These are phyloP conservation scores for Carallia brachiata DNA, from an alignment of 345 rosid genomes.

Conservation along the genomic window DNA sequence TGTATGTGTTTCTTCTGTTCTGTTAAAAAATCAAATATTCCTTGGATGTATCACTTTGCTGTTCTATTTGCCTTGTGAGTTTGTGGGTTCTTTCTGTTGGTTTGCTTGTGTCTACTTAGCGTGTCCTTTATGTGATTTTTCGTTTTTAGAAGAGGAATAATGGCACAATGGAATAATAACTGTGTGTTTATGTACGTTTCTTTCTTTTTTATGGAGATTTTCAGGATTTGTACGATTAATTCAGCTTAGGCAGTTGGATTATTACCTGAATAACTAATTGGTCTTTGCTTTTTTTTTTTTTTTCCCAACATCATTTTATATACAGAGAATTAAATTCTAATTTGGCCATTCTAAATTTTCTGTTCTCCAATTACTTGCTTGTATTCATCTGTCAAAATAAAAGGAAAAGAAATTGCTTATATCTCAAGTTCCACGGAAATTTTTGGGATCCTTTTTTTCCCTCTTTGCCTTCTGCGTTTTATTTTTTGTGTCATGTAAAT, in stretches of 20 bases:
- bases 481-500: background rate
- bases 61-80: background rate
- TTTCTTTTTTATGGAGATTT: slow-evolving; percentile 1
- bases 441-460: background rate
- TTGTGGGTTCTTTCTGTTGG: background rate
- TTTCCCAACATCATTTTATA: background rate
- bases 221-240: slow-evolving; percentile 12
- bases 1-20: slow-evolving; percentile 34
- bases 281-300: background rate
- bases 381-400: background rate
- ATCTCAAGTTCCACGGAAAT: background rate
- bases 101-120: background rate
- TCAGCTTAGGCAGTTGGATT: slow-evolving; percentile 22
- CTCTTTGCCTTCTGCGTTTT: background rate
- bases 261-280: background rate
- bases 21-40: background rate
- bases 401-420: slow-evolving; percentile 6
- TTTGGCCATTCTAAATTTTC: background rate
- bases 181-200: background rate
- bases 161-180: background rate
- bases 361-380: slow-evolving; percentile 10
- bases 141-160: background rate
- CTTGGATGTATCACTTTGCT: background rate
- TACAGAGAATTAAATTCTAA: background rate
- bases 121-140: background rate